These are phyloP conservation scores for Cryptococcus floricola DNA, from an alignment of 1,284 basidiomycete species.

Conservation along the genomic window DNA sequence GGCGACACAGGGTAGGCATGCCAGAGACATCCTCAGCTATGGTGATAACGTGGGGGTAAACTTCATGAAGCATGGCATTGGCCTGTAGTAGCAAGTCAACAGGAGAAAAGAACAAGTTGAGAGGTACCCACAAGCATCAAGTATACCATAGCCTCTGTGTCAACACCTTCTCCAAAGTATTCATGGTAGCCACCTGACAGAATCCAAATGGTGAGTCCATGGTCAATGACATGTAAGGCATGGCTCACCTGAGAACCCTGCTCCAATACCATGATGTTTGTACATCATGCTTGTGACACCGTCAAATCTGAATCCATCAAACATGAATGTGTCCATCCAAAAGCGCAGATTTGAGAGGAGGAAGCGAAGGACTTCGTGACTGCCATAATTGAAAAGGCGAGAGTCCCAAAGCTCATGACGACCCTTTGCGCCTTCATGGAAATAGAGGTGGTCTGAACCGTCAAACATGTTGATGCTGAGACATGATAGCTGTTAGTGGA, in stretches of 20 bases:
- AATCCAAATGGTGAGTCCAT: neutral
- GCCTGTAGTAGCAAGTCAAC: slow-evolving; percentile 57
- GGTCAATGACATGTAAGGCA: neutral
- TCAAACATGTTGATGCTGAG: slow-evolving; percentile 84
- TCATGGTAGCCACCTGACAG: slow-evolving; percentile 79
- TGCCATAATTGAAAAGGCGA: slow-evolving; percentile 92
- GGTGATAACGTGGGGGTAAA: slow-evolving; percentile 77
- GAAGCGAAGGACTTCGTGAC: slow-evolving; percentile 91
- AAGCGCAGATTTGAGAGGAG: slow-evolving; percentile 90
- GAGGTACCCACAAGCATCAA: slow-evolving; percentile 80
- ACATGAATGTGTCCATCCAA: slow-evolving; percentile 91
- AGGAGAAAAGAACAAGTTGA: neutral
- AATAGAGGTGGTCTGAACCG: slow-evolving; percentile 93
- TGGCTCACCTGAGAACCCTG: slow-evolving; percentile 75
- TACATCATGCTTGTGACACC: slow-evolving; percentile 99
- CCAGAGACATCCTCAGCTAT: slow-evolving; percentile 97
- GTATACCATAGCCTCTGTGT: slow-evolving; percentile 87
- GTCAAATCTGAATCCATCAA: slow-evolving; percentile 97
- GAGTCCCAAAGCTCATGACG: slow-evolving; percentile 93
- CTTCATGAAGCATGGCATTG: slow-evolving; percentile 78
- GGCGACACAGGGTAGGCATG: slow-evolving; percentile 89
- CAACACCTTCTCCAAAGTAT: slow-evolving; percentile 84
- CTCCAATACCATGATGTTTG: slow-evolving; percentile 91
- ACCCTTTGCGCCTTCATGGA: slow-evolving; percentile 87
- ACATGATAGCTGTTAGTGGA: too few species aligned